phyloP scores from a whole-genome alignment of 2,329 filamentous ascomycete species.

The Uncinocarpus reesii region DNA sequence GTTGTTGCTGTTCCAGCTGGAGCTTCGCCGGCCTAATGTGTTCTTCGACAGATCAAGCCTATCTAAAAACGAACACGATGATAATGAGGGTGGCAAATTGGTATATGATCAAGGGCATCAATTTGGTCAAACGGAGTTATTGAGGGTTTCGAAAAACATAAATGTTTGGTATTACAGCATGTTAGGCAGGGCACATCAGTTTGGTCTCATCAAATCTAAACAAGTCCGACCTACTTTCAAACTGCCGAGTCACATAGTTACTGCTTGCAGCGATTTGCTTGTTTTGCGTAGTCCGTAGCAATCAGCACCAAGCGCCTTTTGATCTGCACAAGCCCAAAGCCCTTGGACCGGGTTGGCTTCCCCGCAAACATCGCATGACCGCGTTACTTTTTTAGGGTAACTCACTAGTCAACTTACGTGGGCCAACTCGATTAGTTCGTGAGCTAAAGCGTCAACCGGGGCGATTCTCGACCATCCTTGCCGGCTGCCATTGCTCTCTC shows the following conservation, averaged over 20 bases:
- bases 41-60: constrained; percentile 38
- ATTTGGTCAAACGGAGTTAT: constrained; percentile 2
- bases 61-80: constrained; percentile 29
- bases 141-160: neutral
- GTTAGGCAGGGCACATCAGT: neutral
- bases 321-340: no score
- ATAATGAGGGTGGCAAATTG: constrained; percentile 7
- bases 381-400: constrained; percentile 10
- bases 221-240: neutral
- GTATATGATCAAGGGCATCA: neutral
- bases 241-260: neutral
- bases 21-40: constrained; percentile 4
- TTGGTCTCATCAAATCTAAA: neutral
- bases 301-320: neutral
- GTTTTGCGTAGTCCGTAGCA: neutral
- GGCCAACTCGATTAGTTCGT: constrained; percentile 9
- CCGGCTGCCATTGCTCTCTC: neutral
- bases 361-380: constrained; percentile 10
- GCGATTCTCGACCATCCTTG: constrained; percentile 2
- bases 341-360: neutral
- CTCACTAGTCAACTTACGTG: constrained; percentile 11
- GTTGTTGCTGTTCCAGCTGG: neutral
- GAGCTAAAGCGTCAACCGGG: neutral
- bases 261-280: neutral
- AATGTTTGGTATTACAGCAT: neutral